A percentile compares a stretch with the other conserved stretches of the same genome.
Conservation (phyloP, 129 eudicot genomes). For the Escallonia herrerae region DNA sequence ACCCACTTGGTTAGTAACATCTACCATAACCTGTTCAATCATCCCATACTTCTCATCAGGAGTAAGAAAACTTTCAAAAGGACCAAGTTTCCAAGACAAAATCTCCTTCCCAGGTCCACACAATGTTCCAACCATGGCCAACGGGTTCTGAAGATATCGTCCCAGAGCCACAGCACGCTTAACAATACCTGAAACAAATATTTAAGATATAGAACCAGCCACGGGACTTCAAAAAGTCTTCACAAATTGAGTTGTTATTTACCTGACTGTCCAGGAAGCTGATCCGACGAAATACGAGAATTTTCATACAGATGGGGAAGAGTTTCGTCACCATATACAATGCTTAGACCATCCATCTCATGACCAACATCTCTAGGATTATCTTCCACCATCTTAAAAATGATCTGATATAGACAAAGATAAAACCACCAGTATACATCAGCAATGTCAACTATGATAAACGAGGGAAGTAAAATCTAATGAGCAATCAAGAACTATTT, state of each 20-base stretch:
- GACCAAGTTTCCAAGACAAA: conserved; percentile 80
- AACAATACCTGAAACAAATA: conserved; percentile 50
- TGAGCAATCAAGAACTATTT: not conserved
- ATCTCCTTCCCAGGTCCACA: conserved; percentile 90
- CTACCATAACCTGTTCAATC: conserved; percentile 97
- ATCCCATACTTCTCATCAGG: conserved; percentile 92
- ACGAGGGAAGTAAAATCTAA: not conserved
- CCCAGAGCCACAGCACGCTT: conserved; percentile 96
- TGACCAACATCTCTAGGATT: conserved; percentile 77
- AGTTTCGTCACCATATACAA: conserved; percentile 72
- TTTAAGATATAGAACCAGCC: not conserved
- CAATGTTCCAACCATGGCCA: conserved; percentile 88
- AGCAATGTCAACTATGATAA: conserved; percentile 2
- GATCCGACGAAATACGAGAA: conserved; percentile 83
- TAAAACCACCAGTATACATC: not conserved
- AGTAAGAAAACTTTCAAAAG: conserved; percentile 69
- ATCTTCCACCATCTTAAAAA: conserved; percentile 75
- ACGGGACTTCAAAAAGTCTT: not conserved
- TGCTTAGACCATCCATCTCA: conserved; percentile 58
- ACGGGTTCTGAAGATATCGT: conserved; percentile 85
- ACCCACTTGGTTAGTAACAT: conserved; percentile 89
- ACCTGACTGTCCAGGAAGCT: conserved; percentile 81
- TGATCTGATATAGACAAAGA: conserved; percentile 34
- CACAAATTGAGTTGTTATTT: conserved; percentile 1
- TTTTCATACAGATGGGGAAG: conserved; percentile 89